A percentile compares a stretch with the other conserved stretches of the same genome.
These are phyloP conservation scores for Fusarium sp. DNA, from an alignment of 2,329 filamentous ascomycete species.

Conservation along the genomic window DNA sequence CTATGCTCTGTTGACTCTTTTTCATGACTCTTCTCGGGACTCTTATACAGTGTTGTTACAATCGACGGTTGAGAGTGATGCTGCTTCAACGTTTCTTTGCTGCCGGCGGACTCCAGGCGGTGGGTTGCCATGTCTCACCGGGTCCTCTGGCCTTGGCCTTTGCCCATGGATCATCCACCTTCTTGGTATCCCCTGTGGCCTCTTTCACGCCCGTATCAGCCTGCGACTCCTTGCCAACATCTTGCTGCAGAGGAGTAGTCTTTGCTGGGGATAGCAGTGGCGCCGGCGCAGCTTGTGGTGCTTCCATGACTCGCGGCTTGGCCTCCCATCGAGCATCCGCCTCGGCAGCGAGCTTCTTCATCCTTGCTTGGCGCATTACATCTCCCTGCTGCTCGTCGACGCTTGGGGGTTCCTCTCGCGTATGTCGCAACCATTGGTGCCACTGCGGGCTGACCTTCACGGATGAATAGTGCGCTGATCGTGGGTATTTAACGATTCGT, in stretches of 20 bases:
- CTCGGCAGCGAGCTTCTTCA: slow-evolving; percentile 71
- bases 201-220: slow-evolving; percentile 12
- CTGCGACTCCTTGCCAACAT: slow-evolving; percentile 18
- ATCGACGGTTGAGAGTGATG: not conserved
- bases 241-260: slow-evolving; percentile 13
- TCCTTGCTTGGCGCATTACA: slow-evolving; percentile 65
- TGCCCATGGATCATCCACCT: slow-evolving; percentile 70
- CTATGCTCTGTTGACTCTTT: not conserved
- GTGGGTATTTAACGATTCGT: slow-evolving; percentile 74
- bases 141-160: slow-evolving; percentile 63
- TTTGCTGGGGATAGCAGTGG: slow-evolving; percentile 34
- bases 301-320: slow-evolving; percentile 67
- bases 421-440: slow-evolving; percentile 79
- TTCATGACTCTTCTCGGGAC: slow-evolving; percentile 1
- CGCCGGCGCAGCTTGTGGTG: slow-evolving; percentile 44
- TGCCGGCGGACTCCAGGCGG: slow-evolving; percentile 71
- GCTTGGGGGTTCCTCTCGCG: slow-evolving; percentile 67
- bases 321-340: slow-evolving; percentile 76
- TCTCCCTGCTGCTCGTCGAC: slow-evolving; percentile 71
- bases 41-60: slow-evolving; percentile 41
- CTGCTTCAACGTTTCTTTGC: slow-evolving; percentile 51
- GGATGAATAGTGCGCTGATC: slow-evolving; percentile 67
- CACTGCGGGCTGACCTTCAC: slow-evolving; percentile 73
- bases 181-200: slow-evolving; percentile 25
- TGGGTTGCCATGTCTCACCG: slow-evolving; percentile 77